Conservation (phyloP, 2,329 filamentous ascomycete species). For the Venturia oleaginea region DNA sequence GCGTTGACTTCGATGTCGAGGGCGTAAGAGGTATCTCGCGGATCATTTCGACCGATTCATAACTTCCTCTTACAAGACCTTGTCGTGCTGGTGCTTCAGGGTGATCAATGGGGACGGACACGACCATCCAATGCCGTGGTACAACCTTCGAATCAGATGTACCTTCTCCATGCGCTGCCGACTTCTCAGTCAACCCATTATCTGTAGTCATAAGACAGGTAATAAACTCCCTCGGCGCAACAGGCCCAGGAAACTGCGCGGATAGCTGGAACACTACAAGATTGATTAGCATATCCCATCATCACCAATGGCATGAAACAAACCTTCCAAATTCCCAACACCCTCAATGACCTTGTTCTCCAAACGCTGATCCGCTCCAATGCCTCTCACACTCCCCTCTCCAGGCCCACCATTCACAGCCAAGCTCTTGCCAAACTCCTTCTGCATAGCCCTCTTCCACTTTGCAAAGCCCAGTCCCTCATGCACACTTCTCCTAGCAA, state of each 20-base stretch:
- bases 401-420: slow-evolving; percentile 61
- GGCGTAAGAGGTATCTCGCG: slow-evolving; percentile 60
- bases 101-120: slow-evolving; percentile 77
- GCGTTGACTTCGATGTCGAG: slow-evolving; percentile 27
- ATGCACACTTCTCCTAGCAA: slow-evolving; percentile 75
- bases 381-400: slow-evolving; percentile 69
- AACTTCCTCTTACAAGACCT: slow-evolving; percentile 74
- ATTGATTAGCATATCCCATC: slow-evolving; percentile 13
- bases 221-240: slow-evolving; percentile 79
- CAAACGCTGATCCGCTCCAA: slow-evolving; percentile 69
- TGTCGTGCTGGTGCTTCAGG: slow-evolving; percentile 59
- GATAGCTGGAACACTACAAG: slow-evolving; percentile 68
- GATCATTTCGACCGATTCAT: slow-evolving; percentile 88
- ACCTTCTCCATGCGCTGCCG: slow-evolving; percentile 21
- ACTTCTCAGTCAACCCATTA: slow-evolving; percentile 40
- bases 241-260: slow-evolving; percentile 83
- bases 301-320: slow-evolving; percentile 14
- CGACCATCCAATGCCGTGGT: slow-evolving; percentile 70
- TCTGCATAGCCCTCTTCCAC: slow-evolving; percentile 67
- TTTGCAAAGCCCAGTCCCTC: slow-evolving; percentile 65
- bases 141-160: slow-evolving; percentile 24
- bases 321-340: slow-evolving; percentile 55
- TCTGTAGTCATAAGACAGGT: slow-evolving; percentile 64
- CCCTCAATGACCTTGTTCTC: slow-evolving; percentile 53
- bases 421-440: slow-evolving; percentile 72